Evolutionary conservation across 495 filamentous ascomycete genomes (phyloP).

Genomic region (Aspergillus nidulans): DNA sequence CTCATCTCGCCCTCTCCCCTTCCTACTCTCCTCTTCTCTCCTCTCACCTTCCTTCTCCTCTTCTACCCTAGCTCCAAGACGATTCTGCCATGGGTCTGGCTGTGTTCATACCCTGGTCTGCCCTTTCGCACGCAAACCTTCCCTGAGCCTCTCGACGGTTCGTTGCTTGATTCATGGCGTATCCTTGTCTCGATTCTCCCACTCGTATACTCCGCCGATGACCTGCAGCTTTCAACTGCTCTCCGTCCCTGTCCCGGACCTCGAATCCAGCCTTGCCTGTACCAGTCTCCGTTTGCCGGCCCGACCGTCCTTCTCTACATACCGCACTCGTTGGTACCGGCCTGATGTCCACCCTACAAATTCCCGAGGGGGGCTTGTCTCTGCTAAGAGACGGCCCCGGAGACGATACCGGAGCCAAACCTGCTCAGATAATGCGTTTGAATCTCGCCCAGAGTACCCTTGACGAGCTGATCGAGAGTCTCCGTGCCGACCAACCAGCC

Average conservation of each 20-base stretch:
- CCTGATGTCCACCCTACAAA: slow-evolving; percentile 39
- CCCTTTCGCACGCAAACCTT: slow-evolving; percentile 21
- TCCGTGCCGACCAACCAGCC: slow-evolving; percentile 58
- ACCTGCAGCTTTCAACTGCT: slow-evolving; percentile 44
- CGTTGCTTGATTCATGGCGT: slow-evolving; percentile 39
- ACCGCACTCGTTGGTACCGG: slow-evolving; percentile 2
- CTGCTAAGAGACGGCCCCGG: slow-evolving; percentile 40
- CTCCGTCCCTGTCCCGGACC: slow-evolving; percentile 30
- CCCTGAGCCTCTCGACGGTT: slow-evolving; percentile 18
- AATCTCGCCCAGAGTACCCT: slow-evolving; percentile 60
- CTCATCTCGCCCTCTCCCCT: slow-evolving; percentile 23
- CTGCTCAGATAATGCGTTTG: slow-evolving; percentile 57
- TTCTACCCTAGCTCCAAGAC: slow-evolving; percentile 8
- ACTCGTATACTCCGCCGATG: slow-evolving; percentile 42
- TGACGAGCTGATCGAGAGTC: slow-evolving; percentile 65
- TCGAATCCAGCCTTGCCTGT: slow-evolving; percentile 15
- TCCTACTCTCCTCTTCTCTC: slow-evolving; percentile 16
- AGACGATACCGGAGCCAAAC: slow-evolving; percentile 27
- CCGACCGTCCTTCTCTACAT: slow-evolving; percentile 8
- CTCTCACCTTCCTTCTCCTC: slow-evolving; percentile 9
- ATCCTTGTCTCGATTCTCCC: slow-evolving; percentile 33
- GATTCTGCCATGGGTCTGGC: slow-evolving; percentile 25
- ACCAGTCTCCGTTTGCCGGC: slow-evolving; percentile 15
- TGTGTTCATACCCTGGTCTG: slow-evolving; percentile 19
- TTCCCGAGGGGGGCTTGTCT: slow-evolving; percentile 47